Percentiles rank a stretch among this genome's conserved stretches.
phyloP scores from a whole-genome alignment of 2,329 filamentous ascomycete species.

The Penicillium sp. region DNA sequence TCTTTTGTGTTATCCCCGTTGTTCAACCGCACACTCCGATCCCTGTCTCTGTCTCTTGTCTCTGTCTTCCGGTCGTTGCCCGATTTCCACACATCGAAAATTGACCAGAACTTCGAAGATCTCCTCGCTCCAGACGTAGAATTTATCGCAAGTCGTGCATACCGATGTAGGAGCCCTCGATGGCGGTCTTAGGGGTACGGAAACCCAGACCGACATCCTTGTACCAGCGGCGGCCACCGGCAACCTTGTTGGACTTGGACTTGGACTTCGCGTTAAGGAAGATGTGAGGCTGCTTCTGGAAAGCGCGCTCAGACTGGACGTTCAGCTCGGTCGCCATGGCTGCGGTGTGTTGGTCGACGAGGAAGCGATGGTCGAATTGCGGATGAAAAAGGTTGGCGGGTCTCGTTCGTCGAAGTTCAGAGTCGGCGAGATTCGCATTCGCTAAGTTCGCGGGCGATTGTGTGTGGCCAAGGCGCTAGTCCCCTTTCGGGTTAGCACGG shows the following conservation, averaged over 20 bases:
- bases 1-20: not conserved
- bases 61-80: constrained; percentile 3
- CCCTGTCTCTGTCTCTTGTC: not conserved
- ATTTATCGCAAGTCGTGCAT: constrained; percentile 57
- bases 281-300: constrained; percentile 99
- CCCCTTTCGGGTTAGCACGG: constrained; percentile 31
- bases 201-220: constrained; percentile 99
- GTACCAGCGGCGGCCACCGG: constrained; percentile 97
- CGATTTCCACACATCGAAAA: constrained; percentile 20
- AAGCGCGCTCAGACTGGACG: constrained; percentile 99
- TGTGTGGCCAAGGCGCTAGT: constrained; percentile 44
- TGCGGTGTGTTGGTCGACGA: constrained; percentile 57
- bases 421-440: constrained; percentile 48
- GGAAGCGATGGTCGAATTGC: constrained; percentile 43
- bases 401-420: constrained; percentile 45
- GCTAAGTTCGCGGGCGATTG: constrained; percentile 41
- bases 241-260: constrained; percentile 76
- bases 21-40: not conserved
- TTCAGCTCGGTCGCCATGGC: constrained; percentile 97
- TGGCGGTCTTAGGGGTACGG: constrained; percentile 97
- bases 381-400: constrained; percentile 37
- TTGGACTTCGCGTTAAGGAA: constrained; percentile 98
- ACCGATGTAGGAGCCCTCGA: constrained; percentile 99
- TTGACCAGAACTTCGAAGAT: constrained; percentile 22
- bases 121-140: constrained; percentile 21